A percentile compares a stretch with the other conserved stretches of the same genome.
These are phyloP conservation scores for Oryza australiensis DNA, from an alignment of 176 grass and related monocot species.

Conservation along the genomic window DNA sequence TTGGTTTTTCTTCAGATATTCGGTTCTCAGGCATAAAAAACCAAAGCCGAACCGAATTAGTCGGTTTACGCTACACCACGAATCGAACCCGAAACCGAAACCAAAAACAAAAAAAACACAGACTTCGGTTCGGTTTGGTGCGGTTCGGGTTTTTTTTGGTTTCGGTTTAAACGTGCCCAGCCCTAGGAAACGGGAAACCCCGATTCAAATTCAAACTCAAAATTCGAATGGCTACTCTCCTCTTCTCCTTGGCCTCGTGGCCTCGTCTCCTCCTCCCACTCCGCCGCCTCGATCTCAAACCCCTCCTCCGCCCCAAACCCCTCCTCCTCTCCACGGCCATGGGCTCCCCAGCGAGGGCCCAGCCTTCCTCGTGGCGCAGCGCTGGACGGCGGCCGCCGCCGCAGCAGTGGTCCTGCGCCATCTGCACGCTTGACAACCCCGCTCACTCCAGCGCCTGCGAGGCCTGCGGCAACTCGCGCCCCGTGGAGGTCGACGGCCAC, in stretches of 20 bases:
- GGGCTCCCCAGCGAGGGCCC: not conserved
- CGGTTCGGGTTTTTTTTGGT: too few species aligned
- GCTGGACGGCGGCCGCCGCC: too few species aligned
- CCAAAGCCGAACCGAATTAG: too few species aligned
- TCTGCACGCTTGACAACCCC: constrained; percentile 64
- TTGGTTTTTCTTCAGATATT: too few species aligned
- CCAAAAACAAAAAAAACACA: too few species aligned
- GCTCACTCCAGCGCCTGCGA: constrained; percentile 27
- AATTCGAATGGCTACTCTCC: not conserved
- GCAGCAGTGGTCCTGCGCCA: constrained; percentile 43
- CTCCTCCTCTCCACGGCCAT: not conserved
- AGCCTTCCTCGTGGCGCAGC: too few species aligned
- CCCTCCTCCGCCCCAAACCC: not conserved
- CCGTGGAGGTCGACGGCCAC: constrained; percentile 32
- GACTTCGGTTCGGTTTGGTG: too few species aligned
- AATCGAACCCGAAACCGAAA: too few species aligned
- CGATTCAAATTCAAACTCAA: not conserved
- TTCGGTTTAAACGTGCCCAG: too few species aligned
- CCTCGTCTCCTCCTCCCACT: not conserved
- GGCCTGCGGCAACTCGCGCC: constrained; percentile 41
- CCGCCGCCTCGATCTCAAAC: not conserved
- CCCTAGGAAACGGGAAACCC: too few species aligned
- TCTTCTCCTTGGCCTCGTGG: not conserved
- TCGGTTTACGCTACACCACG: too few species aligned
- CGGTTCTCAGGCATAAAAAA: too few species aligned